Evolutionary conservation across 768 basidiomycete species (phyloP).

Genomic region (Mycena kentingensis): DNA sequence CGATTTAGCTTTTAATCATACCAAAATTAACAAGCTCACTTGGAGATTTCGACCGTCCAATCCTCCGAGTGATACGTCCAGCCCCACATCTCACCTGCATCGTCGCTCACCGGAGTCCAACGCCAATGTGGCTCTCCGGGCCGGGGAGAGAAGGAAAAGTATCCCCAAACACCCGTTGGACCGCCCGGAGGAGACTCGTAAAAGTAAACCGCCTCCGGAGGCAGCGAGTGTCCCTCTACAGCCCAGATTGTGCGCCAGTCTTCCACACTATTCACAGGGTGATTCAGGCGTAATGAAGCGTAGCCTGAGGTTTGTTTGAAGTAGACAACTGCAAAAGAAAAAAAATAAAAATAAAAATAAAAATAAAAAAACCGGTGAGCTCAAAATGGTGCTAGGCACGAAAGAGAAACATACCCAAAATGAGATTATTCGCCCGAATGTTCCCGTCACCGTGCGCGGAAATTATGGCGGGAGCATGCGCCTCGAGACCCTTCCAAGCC

Average conservation of each 20-base stretch:
- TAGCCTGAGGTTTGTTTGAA: slow-evolving; percentile 16
- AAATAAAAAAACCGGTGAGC: neutral
- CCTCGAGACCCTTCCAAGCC: slow-evolving; percentile 9
- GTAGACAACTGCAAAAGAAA: slow-evolving; percentile 7
- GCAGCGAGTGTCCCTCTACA: slow-evolving; percentile 1
- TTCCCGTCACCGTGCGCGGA: slow-evolving; percentile 2
- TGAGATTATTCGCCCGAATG: slow-evolving; percentile 6
- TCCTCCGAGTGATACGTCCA: slow-evolving; percentile 14
- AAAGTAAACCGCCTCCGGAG: slow-evolving; percentile 11
- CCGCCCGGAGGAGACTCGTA: slow-evolving; percentile 16
- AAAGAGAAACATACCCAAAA: slow-evolving; percentile 13
- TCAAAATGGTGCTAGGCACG: no score
- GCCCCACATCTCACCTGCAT: slow-evolving; percentile 9
- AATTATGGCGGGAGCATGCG: neutral
- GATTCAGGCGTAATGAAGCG: slow-evolving; percentile 12
- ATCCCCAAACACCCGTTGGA: slow-evolving; percentile 12
- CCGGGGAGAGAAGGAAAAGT: slow-evolving; percentile 10
- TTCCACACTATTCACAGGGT: neutral
- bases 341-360: neutral
- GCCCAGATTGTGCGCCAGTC: slow-evolving; percentile 14
- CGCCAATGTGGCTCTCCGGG: slow-evolving; percentile 7
- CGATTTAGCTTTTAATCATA: neutral
- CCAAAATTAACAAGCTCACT: slow-evolving; percentile 5
- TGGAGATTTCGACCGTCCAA: slow-evolving; percentile 19
- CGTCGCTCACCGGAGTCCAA: slow-evolving; percentile 14